Evolutionary conservation across 306 rosid species (phyloP), one percentile per base, ranked within the genome.

Genomic region (Cucurbita moschata): DNA sequence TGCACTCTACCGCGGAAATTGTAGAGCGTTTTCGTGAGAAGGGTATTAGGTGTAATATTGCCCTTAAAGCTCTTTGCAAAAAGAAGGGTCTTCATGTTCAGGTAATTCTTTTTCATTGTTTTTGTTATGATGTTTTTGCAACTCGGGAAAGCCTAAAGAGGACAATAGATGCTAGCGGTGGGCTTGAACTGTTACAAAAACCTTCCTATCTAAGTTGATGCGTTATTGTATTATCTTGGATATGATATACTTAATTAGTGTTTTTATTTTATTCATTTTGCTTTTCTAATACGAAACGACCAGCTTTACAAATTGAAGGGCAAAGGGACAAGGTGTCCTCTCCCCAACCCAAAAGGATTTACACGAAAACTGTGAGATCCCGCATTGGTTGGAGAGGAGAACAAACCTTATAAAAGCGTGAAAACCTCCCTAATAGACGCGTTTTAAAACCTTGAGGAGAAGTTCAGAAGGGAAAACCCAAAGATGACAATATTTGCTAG

Each of bases 21-120:
- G 78, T 90, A 80, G 90, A 90, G 55, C 84, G 30, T 77, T 79
- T 86, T 79, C 81, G 76, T 63, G 80, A 39, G 72, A 85, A 75
- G 56, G 86, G 86, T 39, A 80, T 85, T 72, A 81, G 83, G 71
- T 85, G 81, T 53, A 68, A 85, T 75, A 87, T 68, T 75, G 94
- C 91, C 77, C 85, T 93, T 72, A 86, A 85, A 84, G 88, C 86
- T 59, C 86, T 93, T 77, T 93, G 98, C 92, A 93, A 81, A 84
- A 93, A 87, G 90, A 93, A 86, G 76, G 96, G 98, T 39, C 96
- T 93, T 77, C 81, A 81, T 64, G 85, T 76, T 63, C 94, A 90
- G 98, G 98, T 90, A 82, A 77, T 63, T 37, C 6, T 12, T 46
- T 37, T 75, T 47, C 51, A 5, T 75, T 16, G 47, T 55, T 15